Evolutionary conservation across 805 yeast species (phyloP), one percentile per base, ranked within the genome.

Genomic region (Zygosaccharomyces bailii): DNA sequence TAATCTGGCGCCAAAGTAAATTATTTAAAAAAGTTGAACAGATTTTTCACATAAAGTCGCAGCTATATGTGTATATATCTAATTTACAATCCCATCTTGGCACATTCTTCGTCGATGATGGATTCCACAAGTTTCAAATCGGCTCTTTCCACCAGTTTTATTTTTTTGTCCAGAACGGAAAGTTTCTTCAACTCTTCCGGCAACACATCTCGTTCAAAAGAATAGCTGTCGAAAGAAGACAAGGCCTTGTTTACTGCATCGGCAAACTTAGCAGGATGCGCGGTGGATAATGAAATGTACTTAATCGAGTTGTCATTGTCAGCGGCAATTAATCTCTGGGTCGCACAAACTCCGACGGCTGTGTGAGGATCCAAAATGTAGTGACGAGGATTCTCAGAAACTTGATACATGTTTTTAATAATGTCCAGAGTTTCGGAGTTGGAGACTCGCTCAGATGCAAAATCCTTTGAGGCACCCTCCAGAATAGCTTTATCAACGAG

Each of bases 201-300:
- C 44, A 93, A 75, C 16, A 93, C 97, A 54, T 87, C 88, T 39
- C 74, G 74, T 59, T 88, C 96, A 61, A 93, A 93, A 3, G 89
- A 79, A 70, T 93, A 93, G 16, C 79, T 89, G 9, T 74, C 78
- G 49, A 80, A 74, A 1, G 74, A 74, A 36, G 68, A 62, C 53
- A 93, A 74, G 2, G 98, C 88, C 56, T 76, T 70, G 66, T 90
- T 84, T 19, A 93, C 99, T 40, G 96, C 99, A 51, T 88, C 97
- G 19, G 96, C 86, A 61, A 93, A 93, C 70, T 93, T 93, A 49
- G 99, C 99, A 34, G 99, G 99, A 65, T 93, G 99, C 6, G 99
- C 99, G 38, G 99, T 93, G 8, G 97, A 85, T 46, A 93, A 77
- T 4, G 96, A 85, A 35, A 93, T 75, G 54, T 75, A 76, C 44